Percentiles rank a stretch among this genome's conserved stretches.
These are phyloP conservation scores for Calocera viscosa DNA, from an alignment of 768 basidiomycete species.

Conservation along the genomic window DNA sequence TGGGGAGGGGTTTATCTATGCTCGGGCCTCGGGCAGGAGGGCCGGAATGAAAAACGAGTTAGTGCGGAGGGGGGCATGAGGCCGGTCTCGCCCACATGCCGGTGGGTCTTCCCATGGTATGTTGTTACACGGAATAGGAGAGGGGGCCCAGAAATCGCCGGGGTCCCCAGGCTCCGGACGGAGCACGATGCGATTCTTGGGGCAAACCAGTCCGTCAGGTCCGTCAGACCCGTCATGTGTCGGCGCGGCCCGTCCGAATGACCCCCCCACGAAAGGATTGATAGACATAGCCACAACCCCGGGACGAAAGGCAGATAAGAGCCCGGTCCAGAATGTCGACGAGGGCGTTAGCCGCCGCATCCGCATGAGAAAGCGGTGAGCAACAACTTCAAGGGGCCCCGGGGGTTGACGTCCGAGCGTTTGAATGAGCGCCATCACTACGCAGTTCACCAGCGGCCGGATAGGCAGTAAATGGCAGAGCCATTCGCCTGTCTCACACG, in stretches of 20 bases:
- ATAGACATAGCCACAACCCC: slow-evolving; percentile 1
- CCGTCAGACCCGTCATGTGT: slow-evolving; percentile 6
- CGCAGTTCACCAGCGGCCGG: neutral
- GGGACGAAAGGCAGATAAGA: neutral
- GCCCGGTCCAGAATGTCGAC: neutral
- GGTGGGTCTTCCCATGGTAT: no score
- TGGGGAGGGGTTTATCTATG: neutral
- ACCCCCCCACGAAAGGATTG: neutral
- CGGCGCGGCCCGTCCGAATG: neutral
- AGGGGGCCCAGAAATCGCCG: no score
- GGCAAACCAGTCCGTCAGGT: neutral
- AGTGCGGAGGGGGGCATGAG: neutral
- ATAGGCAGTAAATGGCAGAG: neutral
- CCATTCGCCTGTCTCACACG: neutral
- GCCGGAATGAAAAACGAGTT: no score
- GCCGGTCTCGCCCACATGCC: no score
- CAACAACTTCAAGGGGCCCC: neutral
- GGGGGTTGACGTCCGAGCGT: neutral
- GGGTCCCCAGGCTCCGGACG: no score
- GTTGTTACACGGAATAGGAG: no score
- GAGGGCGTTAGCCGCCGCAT: neutral
- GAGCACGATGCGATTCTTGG: neutral
- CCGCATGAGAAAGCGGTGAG: neutral
- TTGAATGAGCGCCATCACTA: neutral
- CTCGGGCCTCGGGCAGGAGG: neutral